Base-by-base conservation (phyloP, 2,329 filamentous ascomycete genomes). In the Metarhizium sp. region DNA sequence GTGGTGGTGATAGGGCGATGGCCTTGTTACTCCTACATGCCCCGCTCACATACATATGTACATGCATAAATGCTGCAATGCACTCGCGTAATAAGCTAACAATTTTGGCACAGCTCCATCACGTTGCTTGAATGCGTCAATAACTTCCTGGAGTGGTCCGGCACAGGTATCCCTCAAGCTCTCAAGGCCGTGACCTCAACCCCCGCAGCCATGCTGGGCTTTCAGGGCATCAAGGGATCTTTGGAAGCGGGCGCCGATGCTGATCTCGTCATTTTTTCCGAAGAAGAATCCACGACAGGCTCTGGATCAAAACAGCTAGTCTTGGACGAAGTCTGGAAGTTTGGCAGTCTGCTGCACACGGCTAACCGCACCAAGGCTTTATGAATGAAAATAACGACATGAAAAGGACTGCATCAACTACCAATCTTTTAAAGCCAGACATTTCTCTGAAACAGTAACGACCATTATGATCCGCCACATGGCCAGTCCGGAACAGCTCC, bases 261-360 rank as follows among this genome's bases (percentile, higher is more conserved):
- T 6, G 85, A 87, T 68, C 67, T 92, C 51, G 80, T 90, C 40
- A 78, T 92, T 18, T 70, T 92, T 40, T 81, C 81, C 4, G 78
- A 87, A 56, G 71, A 75, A 14, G 49, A 54, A 43, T 50, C 42
- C 6, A 10, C 25, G 6, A 67, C 72, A 25, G 70, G 66, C 50
- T 70, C 71, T 46, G 77, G 76, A 11, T 66, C 62, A 43, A 75
- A 70, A 58, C 77, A 75, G 56, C 71, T 92, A 45, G 73, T 79
- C 11, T 75, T 91, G n/a, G 85, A 89, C 57, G 81, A 89, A 69
- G 87, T 90, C 20, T 91, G 87, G 87, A 91, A 91, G 71, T 90
- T 90, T 73, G 87, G 88, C 6, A 71, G 71, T 40, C 74, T 75
- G 60, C 77, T 86, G 25, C 64, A 63, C 53, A 63, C 61, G 42